These are phyloP conservation scores for Paramecium tetraurelia DNA, from an alignment of 73 alveolate genomes.

Conservation along the genomic window DNA sequence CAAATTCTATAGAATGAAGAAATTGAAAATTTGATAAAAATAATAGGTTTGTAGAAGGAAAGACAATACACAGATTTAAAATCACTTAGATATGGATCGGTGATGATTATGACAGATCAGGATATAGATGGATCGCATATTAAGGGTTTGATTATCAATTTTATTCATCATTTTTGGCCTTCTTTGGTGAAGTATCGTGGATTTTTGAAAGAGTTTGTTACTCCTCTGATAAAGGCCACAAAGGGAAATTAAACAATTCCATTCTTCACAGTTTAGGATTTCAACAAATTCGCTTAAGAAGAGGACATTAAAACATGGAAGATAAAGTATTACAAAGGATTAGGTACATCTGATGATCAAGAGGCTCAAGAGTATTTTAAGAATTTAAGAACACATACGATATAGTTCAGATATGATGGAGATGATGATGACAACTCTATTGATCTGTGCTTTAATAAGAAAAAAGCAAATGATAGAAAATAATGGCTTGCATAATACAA, in stretches of 20 bases:
- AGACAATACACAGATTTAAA: conserved; percentile 86
- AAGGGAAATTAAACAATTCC: conserved; percentile 83
- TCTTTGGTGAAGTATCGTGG: conserved; percentile 90
- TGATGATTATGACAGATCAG: conserved; percentile 99
- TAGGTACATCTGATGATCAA: conserved; percentile 98
- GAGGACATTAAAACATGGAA: conserved; percentile 88
- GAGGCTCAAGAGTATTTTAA: conserved; percentile 99
- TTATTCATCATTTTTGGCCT: conserved; percentile 99
- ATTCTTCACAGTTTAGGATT: conserved; percentile 96
- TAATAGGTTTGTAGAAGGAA: conserved; percentile 94
- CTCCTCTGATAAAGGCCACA: conserved; percentile 97
- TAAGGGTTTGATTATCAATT: conserved; percentile 98
- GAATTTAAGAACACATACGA: conserved; percentile 84
- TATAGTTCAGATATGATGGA: conserved; percentile 86
- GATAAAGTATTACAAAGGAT: conserved; percentile 99
- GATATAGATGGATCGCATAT: conserved; percentile 99
- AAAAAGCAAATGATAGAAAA: conserved; percentile 96
- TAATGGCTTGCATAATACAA: conserved; percentile 89
- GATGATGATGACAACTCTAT: conserved; percentile 96
- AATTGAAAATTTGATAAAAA: conserved; percentile 94
- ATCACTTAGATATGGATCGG: conserved; percentile 86
- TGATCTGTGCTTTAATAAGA: conserved; percentile 97
- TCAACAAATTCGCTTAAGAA: conserved; percentile 83
- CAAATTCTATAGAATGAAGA: conserved; percentile 95
- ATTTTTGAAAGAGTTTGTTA: conserved; percentile 95